Conservation (phyloP, 495 filamentous ascomycete species). For the Talaromyces borbonicus region DNA sequence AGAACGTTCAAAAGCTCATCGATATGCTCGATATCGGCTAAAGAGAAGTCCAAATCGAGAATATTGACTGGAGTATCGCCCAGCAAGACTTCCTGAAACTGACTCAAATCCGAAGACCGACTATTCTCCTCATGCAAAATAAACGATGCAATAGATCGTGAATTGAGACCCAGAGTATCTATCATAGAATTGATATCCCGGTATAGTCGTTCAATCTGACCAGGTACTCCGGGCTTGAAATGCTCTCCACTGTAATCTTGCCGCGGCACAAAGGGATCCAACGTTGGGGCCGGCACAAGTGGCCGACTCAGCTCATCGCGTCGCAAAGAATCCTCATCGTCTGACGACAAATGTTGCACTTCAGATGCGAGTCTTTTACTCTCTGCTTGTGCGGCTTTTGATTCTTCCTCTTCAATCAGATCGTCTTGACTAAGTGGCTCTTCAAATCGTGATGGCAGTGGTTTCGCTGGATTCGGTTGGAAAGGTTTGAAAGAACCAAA, state of each 20-base stretch:
- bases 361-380: slow-evolving; percentile 17
- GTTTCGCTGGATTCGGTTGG: slow-evolving; percentile 23
- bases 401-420: slow-evolving; percentile 25
- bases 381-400: slow-evolving; percentile 28
- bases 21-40: slow-evolving; percentile 62
- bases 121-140: slow-evolving; percentile 44
- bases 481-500: slow-evolving; percentile 31
- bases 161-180: slow-evolving; percentile 82
- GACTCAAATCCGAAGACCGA: slow-evolving; percentile 44
- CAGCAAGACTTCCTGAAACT: slow-evolving; percentile 24
- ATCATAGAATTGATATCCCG: slow-evolving; percentile 95
- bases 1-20: slow-evolving; percentile 47
- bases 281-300: slow-evolving; percentile 38
- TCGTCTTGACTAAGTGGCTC: slow-evolving; percentile 11
- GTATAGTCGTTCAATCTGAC: slow-evolving; percentile 78
- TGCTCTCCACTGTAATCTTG: slow-evolving; percentile 57
- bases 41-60: slow-evolving; percentile 52
- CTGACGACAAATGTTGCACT: slow-evolving; percentile 38
- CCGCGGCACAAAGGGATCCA: slow-evolving; percentile 57
- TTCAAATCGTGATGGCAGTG: slow-evolving; percentile 5
- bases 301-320: slow-evolving; percentile 45
- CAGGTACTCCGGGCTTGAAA: slow-evolving; percentile 51
- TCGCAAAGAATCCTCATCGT: slow-evolving; percentile 55
- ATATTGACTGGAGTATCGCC: slow-evolving; percentile 34
- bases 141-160: slow-evolving; percentile 63